Percentiles rank a stretch among this genome's conserved stretches.
Conservation (phyloP, 164 flowering plant genomes). For the Macadamia tetraphylla region DNA sequence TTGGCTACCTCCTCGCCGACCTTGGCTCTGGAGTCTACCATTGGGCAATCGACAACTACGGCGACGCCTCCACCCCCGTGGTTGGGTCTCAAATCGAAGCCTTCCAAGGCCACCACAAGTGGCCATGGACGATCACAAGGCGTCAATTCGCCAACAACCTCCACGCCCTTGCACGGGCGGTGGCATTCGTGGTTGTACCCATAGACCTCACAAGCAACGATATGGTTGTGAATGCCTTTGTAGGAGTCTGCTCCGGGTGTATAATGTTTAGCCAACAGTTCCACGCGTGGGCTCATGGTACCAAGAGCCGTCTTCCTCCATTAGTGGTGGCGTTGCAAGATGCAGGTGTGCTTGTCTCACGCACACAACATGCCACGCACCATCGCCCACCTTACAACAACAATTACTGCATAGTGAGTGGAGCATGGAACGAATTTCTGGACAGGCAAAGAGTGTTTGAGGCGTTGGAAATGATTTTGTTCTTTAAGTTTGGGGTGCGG, state of each 20-base stretch:
- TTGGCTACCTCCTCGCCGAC: slow-evolving; percentile 72
- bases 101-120: slow-evolving; percentile 77
- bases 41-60: slow-evolving; percentile 93
- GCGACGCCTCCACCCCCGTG: slow-evolving; percentile 53
- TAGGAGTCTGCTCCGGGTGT: slow-evolving; percentile 51
- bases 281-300: slow-evolving; percentile 91
- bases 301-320: slow-evolving; percentile 61
- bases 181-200: slow-evolving; percentile 52
- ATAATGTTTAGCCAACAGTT: slow-evolving; percentile 94
- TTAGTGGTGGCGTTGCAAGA: slow-evolving; percentile 69
- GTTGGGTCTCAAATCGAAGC: slow-evolving; percentile 79
- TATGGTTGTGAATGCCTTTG: slow-evolving; percentile 42
- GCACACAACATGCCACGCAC: slow-evolving; percentile 64
- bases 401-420: slow-evolving; percentile 85
- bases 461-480: slow-evolving; percentile 68
- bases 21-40: slow-evolving; percentile 84
- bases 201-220: slow-evolving; percentile 33
- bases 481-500: slow-evolving; percentile 54
- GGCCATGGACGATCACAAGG: slow-evolving; percentile 76
- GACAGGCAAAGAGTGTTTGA: slow-evolving; percentile 55
- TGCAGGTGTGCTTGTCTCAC: slow-evolving; percentile 59
- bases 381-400: slow-evolving; percentile 74
- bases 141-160: slow-evolving; percentile 79
- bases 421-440: slow-evolving; percentile 61
- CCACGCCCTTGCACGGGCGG: slow-evolving; percentile 55